These are phyloP conservation scores for Colletotrichum agaves DNA, from an alignment of 2,329 filamentous ascomycete species.

Conservation along the genomic window DNA sequence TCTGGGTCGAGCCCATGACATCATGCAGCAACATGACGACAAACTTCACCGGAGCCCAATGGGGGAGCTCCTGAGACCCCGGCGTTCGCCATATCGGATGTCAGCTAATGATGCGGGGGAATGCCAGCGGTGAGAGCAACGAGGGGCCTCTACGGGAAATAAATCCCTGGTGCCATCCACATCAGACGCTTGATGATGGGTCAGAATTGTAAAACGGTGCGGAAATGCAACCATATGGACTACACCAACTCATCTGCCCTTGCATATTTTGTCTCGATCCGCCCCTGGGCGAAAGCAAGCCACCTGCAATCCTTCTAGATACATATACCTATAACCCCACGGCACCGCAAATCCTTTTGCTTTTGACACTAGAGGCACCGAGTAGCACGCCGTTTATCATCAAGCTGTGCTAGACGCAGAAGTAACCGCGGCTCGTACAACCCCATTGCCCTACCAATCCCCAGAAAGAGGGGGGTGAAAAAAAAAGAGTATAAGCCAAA, in stretches of 20 bases:
- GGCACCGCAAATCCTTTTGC: not conserved
- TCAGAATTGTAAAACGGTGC: not conserved
- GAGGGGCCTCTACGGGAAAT: not conserved
- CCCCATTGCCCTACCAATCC: not conserved
- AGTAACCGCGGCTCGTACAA: not conserved
- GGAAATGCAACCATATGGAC: not conserved
- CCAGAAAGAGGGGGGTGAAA: not conserved
- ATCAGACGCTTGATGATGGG: not conserved
- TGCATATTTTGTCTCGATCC: slow-evolving; percentile 3
- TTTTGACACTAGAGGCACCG: not conserved
- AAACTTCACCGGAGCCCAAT: slow-evolving; percentile 26
- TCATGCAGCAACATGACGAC: slow-evolving; percentile 36
- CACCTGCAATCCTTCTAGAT: slow-evolving; percentile 16
- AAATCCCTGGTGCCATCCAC: not conserved
- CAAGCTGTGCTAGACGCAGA: not conserved
- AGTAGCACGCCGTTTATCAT: not conserved
- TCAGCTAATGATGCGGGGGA: slow-evolving; percentile 13
- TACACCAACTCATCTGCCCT: not conserved
- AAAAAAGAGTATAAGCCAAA: not conserved
- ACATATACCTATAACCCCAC: not conserved
- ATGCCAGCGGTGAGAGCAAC: slow-evolving; percentile 22
- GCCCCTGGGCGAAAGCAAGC: slow-evolving; percentile 9
- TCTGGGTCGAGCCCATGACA: slow-evolving; percentile 26
- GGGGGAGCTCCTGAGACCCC: slow-evolving; percentile 7
- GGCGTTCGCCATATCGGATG: slow-evolving; percentile 14